A percentile compares a stretch with the other conserved stretches of the same genome.
Evolutionary conservation across 2,329 filamentous ascomycete genomes (phyloP).

Genomic region (Didymosphaeria variabile): DNA sequence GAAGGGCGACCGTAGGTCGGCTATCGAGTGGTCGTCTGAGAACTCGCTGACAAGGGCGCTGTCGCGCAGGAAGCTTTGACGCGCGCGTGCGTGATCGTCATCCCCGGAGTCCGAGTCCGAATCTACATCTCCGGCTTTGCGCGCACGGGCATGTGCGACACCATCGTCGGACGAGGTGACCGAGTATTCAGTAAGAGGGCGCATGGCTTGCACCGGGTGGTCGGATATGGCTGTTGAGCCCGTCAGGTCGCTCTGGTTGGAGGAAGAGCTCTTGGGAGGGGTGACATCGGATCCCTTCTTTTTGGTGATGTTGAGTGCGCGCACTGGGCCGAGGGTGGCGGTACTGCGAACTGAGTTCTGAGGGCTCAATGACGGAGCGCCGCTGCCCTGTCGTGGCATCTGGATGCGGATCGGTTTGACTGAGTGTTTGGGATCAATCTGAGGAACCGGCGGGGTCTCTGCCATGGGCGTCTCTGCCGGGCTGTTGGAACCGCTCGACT

Average conservation of each 20-base stretch:
- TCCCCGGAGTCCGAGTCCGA: slow-evolving; percentile 46
- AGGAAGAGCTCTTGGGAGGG: slow-evolving; percentile 39
- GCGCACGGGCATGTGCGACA: slow-evolving; percentile 43
- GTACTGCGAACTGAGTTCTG: slow-evolving; percentile 49
- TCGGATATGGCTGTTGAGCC: slow-evolving; percentile 29
- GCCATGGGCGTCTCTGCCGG: slow-evolving; percentile 58
- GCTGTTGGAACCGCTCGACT: slow-evolving; percentile 68
- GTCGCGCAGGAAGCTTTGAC: slow-evolving; percentile 42
- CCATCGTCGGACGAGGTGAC: slow-evolving; percentile 43
- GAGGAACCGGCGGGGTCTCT: slow-evolving; percentile 74
- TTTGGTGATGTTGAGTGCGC: slow-evolving; percentile 56
- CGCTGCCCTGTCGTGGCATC: slow-evolving; percentile 49
- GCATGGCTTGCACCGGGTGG: slow-evolving; percentile 28
- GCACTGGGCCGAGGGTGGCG: slow-evolving; percentile 55
- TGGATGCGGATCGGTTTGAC: slow-evolving; percentile 49
- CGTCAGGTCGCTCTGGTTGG: slow-evolving; percentile 31
- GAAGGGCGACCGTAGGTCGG: slow-evolving; percentile 46
- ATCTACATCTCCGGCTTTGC: slow-evolving; percentile 32
- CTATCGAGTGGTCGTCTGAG: slow-evolving; percentile 43
- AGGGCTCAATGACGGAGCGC: slow-evolving; percentile 38
- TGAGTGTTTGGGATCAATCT: slow-evolving; percentile 68
- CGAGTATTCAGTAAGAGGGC: slow-evolving; percentile 45
- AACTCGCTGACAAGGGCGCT: slow-evolving; percentile 45
- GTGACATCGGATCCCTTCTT: slow-evolving; percentile 42
- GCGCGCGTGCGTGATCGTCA: slow-evolving; percentile 46